A percentile compares a stretch with the other conserved stretches of the same genome.
These are phyloP conservation scores for Ensete ventricosum DNA, from an alignment of 176 grass and related monocot species.

Conservation along the genomic window DNA sequence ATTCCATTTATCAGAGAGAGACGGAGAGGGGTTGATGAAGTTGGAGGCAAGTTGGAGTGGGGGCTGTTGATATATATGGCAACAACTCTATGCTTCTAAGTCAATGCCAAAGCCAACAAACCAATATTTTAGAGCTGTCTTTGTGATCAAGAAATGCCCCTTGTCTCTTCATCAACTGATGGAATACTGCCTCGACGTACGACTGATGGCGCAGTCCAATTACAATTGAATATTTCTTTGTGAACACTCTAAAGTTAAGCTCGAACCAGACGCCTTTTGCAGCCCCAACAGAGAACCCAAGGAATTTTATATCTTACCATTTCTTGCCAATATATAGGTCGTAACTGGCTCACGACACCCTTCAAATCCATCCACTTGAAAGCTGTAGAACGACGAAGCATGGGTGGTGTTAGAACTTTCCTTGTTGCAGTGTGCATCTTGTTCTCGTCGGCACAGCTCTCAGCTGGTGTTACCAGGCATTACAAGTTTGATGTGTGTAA, in stretches of 20 bases:
- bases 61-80: not conserved
- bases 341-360: too few species aligned
- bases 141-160: too few species aligned
- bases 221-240: constrained; percentile 1
- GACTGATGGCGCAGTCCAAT: not conserved
- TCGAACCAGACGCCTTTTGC: constrained; percentile 1
- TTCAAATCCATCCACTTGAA: not conserved
- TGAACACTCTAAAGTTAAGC: constrained; percentile 12
- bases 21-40: not conserved
- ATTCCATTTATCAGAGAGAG: too few species aligned
- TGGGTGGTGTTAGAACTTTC: not conserved
- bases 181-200: too few species aligned
- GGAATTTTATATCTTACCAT: not conserved
- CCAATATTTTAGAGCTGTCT: too few species aligned
- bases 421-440: not conserved
- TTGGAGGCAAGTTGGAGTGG: not conserved
- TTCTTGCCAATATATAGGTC: too few species aligned
- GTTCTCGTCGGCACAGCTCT: not conserved
- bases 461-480: constrained; percentile 1
- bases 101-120: not conserved
- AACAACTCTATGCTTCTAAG: not conserved
- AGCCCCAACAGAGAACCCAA: not conserved
- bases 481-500: constrained; percentile 12
- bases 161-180: too few species aligned
- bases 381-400: not conserved